Evolutionary conservation across 2,329 filamentous ascomycete genomes (phyloP).

Genomic region (Aspergillus vadensis): DNA sequence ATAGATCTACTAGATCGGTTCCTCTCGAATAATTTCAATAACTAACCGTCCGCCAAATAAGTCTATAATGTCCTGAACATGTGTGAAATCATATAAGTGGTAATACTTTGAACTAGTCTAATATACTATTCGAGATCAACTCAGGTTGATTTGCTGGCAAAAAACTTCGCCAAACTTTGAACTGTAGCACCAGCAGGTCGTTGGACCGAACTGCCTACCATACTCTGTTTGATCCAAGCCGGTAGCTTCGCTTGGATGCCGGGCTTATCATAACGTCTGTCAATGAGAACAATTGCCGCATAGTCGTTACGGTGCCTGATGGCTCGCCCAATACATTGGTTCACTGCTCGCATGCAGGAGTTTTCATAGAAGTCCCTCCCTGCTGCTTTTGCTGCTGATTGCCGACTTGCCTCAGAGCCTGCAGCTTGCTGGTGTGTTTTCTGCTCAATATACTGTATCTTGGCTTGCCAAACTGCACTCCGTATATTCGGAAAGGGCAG

Average conservation of each 20-base stretch:
- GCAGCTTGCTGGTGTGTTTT: constrained; percentile 45
- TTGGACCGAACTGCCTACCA: constrained; percentile 42
- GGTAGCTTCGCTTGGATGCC: constrained; percentile 80
- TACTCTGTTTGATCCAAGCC: constrained; percentile 78
- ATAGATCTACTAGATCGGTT: too few relatives aligned
- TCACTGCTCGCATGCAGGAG: constrained; percentile 92
- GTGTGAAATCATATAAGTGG: too few relatives aligned
- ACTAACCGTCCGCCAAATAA: too few relatives aligned
- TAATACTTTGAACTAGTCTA: too few relatives aligned
- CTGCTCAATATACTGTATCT: constrained; percentile 80
- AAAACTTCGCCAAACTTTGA: constrained; percentile 38
- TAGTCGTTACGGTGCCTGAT: constrained; percentile 89
- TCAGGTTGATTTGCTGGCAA: constrained; percentile 19
- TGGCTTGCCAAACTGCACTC: constrained; percentile 89
- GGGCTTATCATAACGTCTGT: constrained; percentile 73
- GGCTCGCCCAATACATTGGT: constrained; percentile 91
- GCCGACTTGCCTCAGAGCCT: constrained; percentile 33
- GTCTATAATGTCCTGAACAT: too few relatives aligned
- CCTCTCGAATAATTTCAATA: too few relatives aligned
- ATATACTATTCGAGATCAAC: not conserved
- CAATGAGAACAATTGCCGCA: constrained; percentile 83
- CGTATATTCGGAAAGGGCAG: constrained; percentile 90
- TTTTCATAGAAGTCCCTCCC: constrained; percentile 88
- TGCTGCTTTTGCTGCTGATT: constrained; percentile 48
- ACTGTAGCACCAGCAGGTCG: constrained; percentile 30